Conservation (phyloP, 2,329 filamentous ascomycete species). For the Colletotrichum sp. region DNA sequence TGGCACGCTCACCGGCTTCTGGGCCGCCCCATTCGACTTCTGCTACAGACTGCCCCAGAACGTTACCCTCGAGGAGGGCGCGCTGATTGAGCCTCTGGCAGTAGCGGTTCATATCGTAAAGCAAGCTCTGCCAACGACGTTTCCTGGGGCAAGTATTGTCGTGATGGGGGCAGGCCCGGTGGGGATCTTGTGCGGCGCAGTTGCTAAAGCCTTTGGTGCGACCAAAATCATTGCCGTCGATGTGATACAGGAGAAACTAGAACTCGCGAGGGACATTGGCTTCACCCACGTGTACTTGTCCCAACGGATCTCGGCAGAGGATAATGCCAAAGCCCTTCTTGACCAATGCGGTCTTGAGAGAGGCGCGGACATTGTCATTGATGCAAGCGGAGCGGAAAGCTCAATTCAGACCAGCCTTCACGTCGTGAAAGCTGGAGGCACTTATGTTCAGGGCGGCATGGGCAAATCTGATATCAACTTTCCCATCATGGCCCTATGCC, state of each 20-base stretch:
- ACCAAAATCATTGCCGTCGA: conserved; percentile 83
- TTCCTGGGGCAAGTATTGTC: conserved; percentile 76
- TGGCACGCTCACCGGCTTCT: conserved; percentile 89
- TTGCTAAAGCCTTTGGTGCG: conserved; percentile 86
- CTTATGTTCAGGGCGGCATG: conserved; percentile 89
- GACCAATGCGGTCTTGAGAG: conserved; percentile 64
- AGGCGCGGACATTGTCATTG: conserved; percentile 82
- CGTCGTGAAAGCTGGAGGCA: conserved; percentile 72
- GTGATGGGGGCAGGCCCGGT: conserved; percentile 90
- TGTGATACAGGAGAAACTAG: conserved; percentile 78
- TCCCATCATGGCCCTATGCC: conserved; percentile 88
- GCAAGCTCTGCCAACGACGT: conserved; percentile 67
- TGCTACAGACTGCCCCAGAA: conserved; percentile 86
- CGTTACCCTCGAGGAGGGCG: conserved; percentile 84
- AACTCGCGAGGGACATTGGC: conserved; percentile 76
- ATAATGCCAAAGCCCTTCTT: conserved; percentile 75
- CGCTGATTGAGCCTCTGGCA: conserved; percentile 85
- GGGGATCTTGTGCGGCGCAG: conserved; percentile 84
- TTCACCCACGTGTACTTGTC: conserved; percentile 75
- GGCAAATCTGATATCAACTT: conserved; percentile 86
- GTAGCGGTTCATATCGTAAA: conserved; percentile 86
- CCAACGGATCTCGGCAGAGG: conserved; percentile 65
- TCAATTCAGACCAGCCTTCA: conserved; percentile 79
- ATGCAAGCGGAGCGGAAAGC: conserved; percentile 79
- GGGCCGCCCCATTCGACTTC: conserved; percentile 83